A percentile compares a stretch with the other conserved stretches of the same genome.
These are phyloP conservation scores for Alternaria incomplexa DNA, from an alignment of 2,329 filamentous ascomycete species.

Conservation along the genomic window DNA sequence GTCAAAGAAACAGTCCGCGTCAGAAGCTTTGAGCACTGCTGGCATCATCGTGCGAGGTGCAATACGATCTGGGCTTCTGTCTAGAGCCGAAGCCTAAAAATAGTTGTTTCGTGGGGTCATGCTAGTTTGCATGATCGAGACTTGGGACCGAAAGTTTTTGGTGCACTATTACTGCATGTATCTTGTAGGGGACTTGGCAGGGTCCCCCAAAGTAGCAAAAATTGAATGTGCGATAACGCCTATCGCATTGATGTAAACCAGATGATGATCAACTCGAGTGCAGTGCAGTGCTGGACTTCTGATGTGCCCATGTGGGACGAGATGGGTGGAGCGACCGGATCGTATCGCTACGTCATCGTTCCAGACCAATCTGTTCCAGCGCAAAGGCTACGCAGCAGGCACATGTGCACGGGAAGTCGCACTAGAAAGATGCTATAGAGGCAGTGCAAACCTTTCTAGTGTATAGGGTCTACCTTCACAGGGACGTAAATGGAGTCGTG, in stretches of 20 bases:
- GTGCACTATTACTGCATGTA: not conserved
- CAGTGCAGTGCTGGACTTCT: not conserved
- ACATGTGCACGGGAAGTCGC: not conserved
- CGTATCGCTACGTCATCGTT: not conserved
- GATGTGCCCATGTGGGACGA: not conserved
- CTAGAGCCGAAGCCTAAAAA: constrained; percentile 1
- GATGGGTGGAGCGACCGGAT: not conserved
- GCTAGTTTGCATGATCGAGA: not conserved
- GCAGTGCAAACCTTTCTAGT: not conserved
- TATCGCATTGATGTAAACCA: not conserved
- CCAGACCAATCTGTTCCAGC: not conserved
- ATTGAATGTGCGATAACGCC: not conserved
- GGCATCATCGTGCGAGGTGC: not conserved
- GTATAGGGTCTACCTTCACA: not conserved
- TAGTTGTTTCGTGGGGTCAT: not conserved
- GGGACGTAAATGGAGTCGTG: not conserved
- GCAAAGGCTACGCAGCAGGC: not conserved
- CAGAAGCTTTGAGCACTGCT: not conserved
- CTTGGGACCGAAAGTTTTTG: constrained; percentile 4
- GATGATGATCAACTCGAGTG: not conserved
- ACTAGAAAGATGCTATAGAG: not conserved
- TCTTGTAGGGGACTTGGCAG: not conserved
- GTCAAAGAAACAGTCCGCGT: not conserved
- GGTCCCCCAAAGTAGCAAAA: not conserved
- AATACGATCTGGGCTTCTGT: not conserved